phyloP scores from a whole-genome alignment of 495 filamentous ascomycete genomes.

The Aspergillus incahuasiensis region DNA sequence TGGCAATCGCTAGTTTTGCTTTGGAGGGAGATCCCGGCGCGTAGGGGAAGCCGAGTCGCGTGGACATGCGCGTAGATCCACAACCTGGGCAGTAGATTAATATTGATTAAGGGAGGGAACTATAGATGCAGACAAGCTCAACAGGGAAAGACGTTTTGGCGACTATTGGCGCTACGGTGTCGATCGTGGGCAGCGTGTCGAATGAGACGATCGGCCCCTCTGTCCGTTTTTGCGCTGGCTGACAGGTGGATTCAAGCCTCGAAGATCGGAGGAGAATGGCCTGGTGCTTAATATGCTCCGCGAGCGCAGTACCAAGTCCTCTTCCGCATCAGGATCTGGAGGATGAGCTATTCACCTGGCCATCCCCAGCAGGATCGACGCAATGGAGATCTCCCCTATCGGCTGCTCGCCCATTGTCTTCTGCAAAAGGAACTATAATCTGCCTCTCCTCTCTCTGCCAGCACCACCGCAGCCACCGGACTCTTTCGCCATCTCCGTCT shows the following conservation, averaged over 20 bases:
- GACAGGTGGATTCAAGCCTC: too few species aligned
- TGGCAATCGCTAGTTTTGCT: background rate
- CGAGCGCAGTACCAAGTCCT: too few species aligned
- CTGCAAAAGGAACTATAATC: slow-evolving; percentile 22
- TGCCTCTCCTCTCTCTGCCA: background rate
- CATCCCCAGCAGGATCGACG: slow-evolving; percentile 30
- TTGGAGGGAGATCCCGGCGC: background rate
- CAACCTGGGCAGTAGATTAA: background rate
- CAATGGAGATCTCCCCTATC: slow-evolving; percentile 44
- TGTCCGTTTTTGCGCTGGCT: slow-evolving; percentile 12
- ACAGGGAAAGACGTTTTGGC: background rate
- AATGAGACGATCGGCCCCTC: background rate
- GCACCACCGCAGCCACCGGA: background rate
- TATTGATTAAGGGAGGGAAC: background rate
- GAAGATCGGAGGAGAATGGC: too few species aligned
- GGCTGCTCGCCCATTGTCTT: slow-evolving; percentile 26
- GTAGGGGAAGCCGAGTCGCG: background rate
- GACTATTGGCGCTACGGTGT: slow-evolving; percentile 3
- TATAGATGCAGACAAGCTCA: slow-evolving; percentile 2
- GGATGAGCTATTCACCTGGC: background rate
- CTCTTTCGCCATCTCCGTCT: background rate
- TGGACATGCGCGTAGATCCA: background rate
- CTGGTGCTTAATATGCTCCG: too few species aligned
- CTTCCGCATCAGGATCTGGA: too few species aligned
- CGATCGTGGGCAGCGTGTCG: slow-evolving; percentile 5